Base-by-base conservation (phyloP, 257 asterid species). In the Rauvolfia tetraphylla region DNA sequence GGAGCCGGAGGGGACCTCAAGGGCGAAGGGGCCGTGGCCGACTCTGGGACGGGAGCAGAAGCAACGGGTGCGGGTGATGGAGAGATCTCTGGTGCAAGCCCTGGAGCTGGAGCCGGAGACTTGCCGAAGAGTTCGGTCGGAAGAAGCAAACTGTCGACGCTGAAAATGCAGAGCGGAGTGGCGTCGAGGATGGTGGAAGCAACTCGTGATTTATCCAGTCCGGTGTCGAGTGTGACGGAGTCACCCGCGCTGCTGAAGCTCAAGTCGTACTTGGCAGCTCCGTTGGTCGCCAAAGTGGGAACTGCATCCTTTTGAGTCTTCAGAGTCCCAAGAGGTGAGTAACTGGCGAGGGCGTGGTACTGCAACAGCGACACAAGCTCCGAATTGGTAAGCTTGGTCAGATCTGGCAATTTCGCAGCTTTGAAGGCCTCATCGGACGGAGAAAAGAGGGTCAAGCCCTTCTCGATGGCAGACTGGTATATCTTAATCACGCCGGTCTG, bases 361-460 rank as follows among this genome's bases (percentile, higher is more conserved):
- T 90, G 91, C 6, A 93, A 68, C 56, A 95, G 67, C 46, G 97
- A 90, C 31, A 87, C 96, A 17, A 93, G 78, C 75, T 93, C 99
- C 0, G 96, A 97, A 65, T 88, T 91, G 36, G 88, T 62, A 10
- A 93, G 91, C 77, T 79, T 84, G 74, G 70, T 88, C 84, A 93
- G 91, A 91, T 93, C 96, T 36, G 96, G 97, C 31, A 53, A 81
- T 38, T 75, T 87, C 6, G 75, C 79, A 12, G 84, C 91, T 87
- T 92, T 92, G 44, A 95, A 95, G 5, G 99, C 97, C 87, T 95
- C 99, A 58, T 95, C 99, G 79, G 83, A 84, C 1, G 99, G 99
- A 1, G 99, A 98, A 11, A 95, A 95, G 14, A 95, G 38, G 44
- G 99, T 95, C 66, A 95, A 70, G 0, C 98, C 99, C 39, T 90